Base-by-base conservation (phyloP, 176 grass and related monocot species). In the Lolium perenne region DNA sequence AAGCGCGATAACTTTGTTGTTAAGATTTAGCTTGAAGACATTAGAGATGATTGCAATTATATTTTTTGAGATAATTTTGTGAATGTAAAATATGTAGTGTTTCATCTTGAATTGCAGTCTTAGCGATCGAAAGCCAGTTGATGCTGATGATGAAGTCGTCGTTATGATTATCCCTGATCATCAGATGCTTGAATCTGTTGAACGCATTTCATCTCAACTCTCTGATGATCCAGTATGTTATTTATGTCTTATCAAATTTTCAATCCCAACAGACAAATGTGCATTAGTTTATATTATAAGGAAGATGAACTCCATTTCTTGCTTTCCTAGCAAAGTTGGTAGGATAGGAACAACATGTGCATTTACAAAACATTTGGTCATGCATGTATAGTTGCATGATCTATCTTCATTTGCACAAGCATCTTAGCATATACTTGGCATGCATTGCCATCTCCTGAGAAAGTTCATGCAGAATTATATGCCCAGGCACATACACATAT, bases 111-210 rank as follows among this genome's bases (percentile, higher is more conserved):
- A 46, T 51, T 86, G 84, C 88, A 98, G 97, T 83, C 89, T 98
- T 77, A 89, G 97, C 20, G 94, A 98, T n/a, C 84, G 97, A 65
- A 98, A 94, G n/a, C 94, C 94, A 76, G 92, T 98, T 41, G 90
- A 86, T 47, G 32, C 77, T 79, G 97, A 95, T 29, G 97, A 98
- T 88, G 94, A 90, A 79, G 83, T 94, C 53, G 87, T 94, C 49
- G 92, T 96, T 79, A 99, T 96, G 97, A 86, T 99, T 73, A 95
- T 99, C 59, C 97, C 94, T 77, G 97, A 96, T 82, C 95, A 96
- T 85, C 97, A 99, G 48, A 99, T 99, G 97, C 84, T 96, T 50
- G 97, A 96, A 84, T 84, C 95, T 56, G 94, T 99, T 71, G 90
- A 94, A 85, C 80, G 81, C 58, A 94, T 95, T n/a, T 67, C 94